Percentiles rank a stretch among this genome's conserved stretches.
These are phyloP conservation scores for Ustilaginoidea virens DNA, from an alignment of 2,329 filamentous ascomycete genomes.

Conservation along the genomic window DNA sequence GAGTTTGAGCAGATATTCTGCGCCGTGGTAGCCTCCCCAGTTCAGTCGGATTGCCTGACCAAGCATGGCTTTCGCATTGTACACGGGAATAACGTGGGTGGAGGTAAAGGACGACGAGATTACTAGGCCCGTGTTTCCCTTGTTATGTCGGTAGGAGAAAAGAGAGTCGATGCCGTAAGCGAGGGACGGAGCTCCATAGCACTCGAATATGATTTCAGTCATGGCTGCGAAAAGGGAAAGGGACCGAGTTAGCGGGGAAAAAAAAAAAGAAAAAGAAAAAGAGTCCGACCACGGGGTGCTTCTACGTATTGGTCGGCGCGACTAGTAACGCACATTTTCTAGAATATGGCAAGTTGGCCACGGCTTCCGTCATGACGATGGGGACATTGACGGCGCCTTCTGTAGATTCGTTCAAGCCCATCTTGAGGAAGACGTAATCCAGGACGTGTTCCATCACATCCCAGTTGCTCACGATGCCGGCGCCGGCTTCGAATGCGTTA, in stretches of 20 bases:
- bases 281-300: no score
- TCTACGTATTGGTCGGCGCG: no score
- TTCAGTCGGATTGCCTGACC: conserved; percentile 79
- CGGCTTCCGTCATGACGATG: conserved; percentile 87
- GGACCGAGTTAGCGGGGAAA: no score
- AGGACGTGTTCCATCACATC: conserved; percentile 91
- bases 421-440: conserved; percentile 88
- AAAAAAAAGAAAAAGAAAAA: no score
- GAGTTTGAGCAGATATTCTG: conserved; percentile 83
- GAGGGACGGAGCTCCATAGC: conserved; percentile 77
- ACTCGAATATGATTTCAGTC: conserved; percentile 95
- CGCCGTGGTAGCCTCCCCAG: conserved; percentile 83
- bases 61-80: conserved; percentile 72
- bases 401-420: conserved; percentile 59
- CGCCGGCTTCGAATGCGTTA: conserved; percentile 80
- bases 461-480: conserved; percentile 90
- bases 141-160: conserved; percentile 89
- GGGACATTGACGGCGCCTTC: conserved; percentile 68
- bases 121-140: conserved; percentile 73
- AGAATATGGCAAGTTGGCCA: conserved; percentile 81
- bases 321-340: conserved; percentile 53
- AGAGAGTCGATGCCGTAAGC: conserved; percentile 93
- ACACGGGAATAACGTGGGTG: conserved; percentile 87
- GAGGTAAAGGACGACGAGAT: conserved; percentile 86
- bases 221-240: conserved; percentile 58